These are phyloP conservation scores for Podaxis rugospora DNA, from an alignment of 768 basidiomycete genomes.

Conservation along the genomic window DNA sequence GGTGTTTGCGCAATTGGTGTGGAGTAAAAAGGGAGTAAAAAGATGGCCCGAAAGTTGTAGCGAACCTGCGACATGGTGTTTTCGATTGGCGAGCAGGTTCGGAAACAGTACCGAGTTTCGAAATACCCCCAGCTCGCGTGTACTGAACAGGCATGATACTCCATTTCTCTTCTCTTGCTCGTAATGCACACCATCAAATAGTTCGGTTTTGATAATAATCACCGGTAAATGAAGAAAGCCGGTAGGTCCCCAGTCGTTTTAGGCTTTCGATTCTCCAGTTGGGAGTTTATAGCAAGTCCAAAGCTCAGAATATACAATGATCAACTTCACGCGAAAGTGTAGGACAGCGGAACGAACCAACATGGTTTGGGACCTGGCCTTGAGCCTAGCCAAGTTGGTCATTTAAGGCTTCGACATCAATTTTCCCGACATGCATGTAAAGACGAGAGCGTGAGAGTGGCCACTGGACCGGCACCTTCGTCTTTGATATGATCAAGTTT, in stretches of 20 bases:
- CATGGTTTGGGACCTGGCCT: constrained; percentile 19
- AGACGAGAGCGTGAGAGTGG: constrained; percentile 33
- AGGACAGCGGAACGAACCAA: constrained; percentile 72
- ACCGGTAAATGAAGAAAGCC: constrained; percentile 6
- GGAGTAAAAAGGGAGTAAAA: neutral
- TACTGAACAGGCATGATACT: neutral
- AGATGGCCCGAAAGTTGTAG: neutral
- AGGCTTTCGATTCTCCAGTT: neutral
- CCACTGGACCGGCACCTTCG: constrained; percentile 30
- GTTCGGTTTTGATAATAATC: neutral
- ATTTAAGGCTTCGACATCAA: constrained; percentile 49
- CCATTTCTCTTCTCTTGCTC: neutral
- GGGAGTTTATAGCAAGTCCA: neutral
- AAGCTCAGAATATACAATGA: neutral
- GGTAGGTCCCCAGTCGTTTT: neutral
- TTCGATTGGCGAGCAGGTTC: neutral
- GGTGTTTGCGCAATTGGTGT: neutral
- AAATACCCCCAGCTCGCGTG: neutral
- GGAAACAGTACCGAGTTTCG: neutral
- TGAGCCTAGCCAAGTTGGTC: constrained; percentile 36
- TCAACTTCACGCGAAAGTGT: constrained; percentile 21
- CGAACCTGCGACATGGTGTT: neutral
- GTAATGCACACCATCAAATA: neutral
- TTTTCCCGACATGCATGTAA: constrained; percentile 35
- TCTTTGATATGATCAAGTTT: constrained; percentile 16